Evolutionary conservation across 805 yeast genomes (phyloP).

Genomic region (Sugiyamaella mastotermitis): DNA sequence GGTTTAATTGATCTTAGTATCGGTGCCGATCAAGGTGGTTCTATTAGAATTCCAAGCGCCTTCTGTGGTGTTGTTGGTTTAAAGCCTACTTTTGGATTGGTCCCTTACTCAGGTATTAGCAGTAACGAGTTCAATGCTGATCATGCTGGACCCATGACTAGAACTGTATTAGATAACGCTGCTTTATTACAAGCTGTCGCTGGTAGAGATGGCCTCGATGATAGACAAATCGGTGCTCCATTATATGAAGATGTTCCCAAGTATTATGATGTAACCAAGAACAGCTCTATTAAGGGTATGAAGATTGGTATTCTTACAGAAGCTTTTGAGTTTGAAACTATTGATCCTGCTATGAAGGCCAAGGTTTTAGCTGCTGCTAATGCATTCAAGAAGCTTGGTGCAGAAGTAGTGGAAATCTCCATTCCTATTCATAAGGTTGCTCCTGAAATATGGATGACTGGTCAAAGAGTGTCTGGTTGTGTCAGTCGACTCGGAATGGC

Average conservation of each 20-base stretch:
- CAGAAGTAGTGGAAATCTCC: constrained; percentile 31
- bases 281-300: constrained; percentile 25
- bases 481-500: constrained; percentile 12
- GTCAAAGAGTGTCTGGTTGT: constrained; percentile 12
- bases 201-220: constrained; percentile 34
- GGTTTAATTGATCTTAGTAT: constrained; percentile 46
- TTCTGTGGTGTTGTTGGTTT: constrained; percentile 44
- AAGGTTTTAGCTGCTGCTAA: constrained; percentile 28
- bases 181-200: constrained; percentile 31
- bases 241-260: constrained; percentile 7
- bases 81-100: constrained; percentile 56
- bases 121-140: constrained; percentile 32
- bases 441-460: constrained; percentile 35
- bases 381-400: constrained; percentile 29
- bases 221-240: constrained; percentile 28
- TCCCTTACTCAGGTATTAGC: constrained; percentile 35
- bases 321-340: constrained; percentile 31
- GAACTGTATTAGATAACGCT: constrained; percentile 32
- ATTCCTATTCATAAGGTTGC: constrained; percentile 34
- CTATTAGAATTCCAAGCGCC: constrained; percentile 44
- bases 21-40: constrained; percentile 52
- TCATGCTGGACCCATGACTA: constrained; percentile 37
- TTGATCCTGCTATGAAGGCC: constrained; percentile 27
- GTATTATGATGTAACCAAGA: constrained; percentile 22
- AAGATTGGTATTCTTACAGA: constrained; percentile 33